Evolutionary conservation across 2,329 filamentous ascomycete genomes (phyloP).

Genomic region (Ceratocystis harringtonii): DNA sequence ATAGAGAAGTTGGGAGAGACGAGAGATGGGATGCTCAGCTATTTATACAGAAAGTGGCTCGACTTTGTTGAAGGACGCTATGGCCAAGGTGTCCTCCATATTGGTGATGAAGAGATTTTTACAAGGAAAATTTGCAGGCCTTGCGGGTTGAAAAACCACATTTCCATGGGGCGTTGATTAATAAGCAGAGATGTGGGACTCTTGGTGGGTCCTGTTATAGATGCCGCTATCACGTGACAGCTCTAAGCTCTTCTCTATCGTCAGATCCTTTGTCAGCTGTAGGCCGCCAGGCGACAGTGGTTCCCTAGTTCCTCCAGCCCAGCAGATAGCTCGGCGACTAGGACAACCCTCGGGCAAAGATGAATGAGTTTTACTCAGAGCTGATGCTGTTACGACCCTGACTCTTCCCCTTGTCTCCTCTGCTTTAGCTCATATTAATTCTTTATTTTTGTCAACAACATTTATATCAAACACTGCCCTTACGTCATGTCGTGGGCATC

Average conservation of each 20-base stretch:
- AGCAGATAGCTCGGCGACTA: neutral
- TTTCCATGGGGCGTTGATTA: neutral
- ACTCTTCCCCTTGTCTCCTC: neutral
- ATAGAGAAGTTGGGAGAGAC: constrained; percentile 9
- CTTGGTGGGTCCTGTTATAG: no score
- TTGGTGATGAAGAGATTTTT: neutral
- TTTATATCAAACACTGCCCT: neutral
- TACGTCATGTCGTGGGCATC: constrained; percentile 11
- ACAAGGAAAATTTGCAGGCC: constrained; percentile 1
- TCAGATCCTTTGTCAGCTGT: neutral
- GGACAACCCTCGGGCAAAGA: neutral
- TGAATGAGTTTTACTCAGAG: neutral
- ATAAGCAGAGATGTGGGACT: no score
- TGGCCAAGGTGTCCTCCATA: constrained; percentile 8
- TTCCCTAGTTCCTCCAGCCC: neutral
- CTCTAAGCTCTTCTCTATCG: neutral
- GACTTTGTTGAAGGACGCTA: neutral
- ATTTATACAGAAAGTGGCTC: constrained; percentile 18
- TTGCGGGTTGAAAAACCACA: constrained; percentile 1
- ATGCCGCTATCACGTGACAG: neutral
- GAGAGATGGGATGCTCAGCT: constrained; percentile 17
- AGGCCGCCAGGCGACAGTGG: neutral
- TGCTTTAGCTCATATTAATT: neutral
- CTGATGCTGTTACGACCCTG: neutral
- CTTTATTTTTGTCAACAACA: neutral